Evolutionary conservation across 495 filamentous ascomycete genomes (phyloP).

Genomic region (Penicillium samsonianum): DNA sequence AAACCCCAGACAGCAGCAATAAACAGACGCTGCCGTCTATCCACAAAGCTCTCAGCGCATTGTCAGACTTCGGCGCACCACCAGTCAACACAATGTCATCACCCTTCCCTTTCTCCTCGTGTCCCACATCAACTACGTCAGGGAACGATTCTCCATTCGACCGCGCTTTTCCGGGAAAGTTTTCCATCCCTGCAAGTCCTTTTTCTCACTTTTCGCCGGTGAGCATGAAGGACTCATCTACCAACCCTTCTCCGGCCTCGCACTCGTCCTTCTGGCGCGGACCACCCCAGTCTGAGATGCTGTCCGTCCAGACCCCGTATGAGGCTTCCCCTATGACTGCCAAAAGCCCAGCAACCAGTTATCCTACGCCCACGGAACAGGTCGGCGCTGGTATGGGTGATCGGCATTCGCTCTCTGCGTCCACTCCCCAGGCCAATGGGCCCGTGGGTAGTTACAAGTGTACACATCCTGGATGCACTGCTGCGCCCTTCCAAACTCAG

Average conservation of each 20-base stretch:
- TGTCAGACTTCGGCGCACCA: constrained; percentile 23
- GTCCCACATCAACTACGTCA: constrained; percentile 33
- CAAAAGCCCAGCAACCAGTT: constrained; percentile 40
- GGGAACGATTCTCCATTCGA: constrained; percentile 39
- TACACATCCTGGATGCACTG: constrained; percentile 73
- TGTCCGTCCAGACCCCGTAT: constrained; percentile 30
- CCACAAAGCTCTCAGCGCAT: constrained; percentile 39
- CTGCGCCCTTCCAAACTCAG: constrained; percentile 90
- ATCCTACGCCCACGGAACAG: constrained; percentile 48
- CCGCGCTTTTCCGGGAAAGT: constrained; percentile 28
- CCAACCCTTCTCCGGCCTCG: constrained; percentile 44
- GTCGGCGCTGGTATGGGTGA: constrained; percentile 29
- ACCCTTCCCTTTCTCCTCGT: constrained; percentile 21
- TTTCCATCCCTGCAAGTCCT: constrained; percentile 38
- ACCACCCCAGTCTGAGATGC: constrained; percentile 27
- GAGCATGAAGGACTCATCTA: constrained; percentile 41
- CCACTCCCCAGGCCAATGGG: constrained; percentile 30
- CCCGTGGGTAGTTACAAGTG: constrained; percentile 55
- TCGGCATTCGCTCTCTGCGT: constrained; percentile 21
- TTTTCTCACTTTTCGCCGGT: constrained; percentile 45
- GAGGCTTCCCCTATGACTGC: constrained; percentile 33
- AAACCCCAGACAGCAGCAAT: constrained; percentile 41
- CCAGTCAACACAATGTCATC: constrained; percentile 27
- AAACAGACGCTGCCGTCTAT: constrained; percentile 48
- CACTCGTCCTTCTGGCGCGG: constrained; percentile 32